Evolutionary conservation across 2,329 filamentous ascomycete genomes (phyloP), one percentile per base, ranked within the genome.

Genomic region (Ophioceras dolichostomum): DNA sequence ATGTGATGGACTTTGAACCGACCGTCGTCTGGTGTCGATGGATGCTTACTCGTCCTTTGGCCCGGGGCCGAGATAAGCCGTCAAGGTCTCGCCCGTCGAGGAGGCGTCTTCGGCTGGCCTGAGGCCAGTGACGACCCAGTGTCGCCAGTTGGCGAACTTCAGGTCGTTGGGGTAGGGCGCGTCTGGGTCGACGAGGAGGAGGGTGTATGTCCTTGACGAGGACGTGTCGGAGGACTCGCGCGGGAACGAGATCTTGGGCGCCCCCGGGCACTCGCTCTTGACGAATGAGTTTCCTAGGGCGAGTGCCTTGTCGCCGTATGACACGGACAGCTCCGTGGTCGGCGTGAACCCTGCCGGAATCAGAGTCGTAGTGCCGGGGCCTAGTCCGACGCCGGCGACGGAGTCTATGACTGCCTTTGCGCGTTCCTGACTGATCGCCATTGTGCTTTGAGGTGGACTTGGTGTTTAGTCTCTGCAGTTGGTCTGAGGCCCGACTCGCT

Each of bases 131-230:
- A 70, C 49, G 19, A 73, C 57, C 65, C 66, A 73, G 45, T 73
- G 69, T 16, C 68, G 56, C 67, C 68, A 73, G 46, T 67, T 71
- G 0, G 67, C 64, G 46, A 68, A 72, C 45, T 67, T 70, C 5
- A 66, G 67, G 36, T 73, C 64, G 26, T 68, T 64, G 0, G 69
- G 70, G 0, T 67, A 72, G 0, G 70, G 70, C 16, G 68, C 69
- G 41, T 73, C 70, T 0, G 68, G 68, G 39, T 73, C 70, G 17
- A 70, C 56, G 29, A 73, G 55, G 43, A 73, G 52, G 36, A 71
- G 53, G 26, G 61, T 58, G 49, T 68, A 73, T 2, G 54, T 56
- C 1, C 19, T 34, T 5, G 3, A 16, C 17, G 26, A 5, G 17
- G 18, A 16, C 24, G 3, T 17, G 2, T 10, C 13, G 5, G 4